Base-by-base conservation (phyloP, 1,139 yeast species). In the Protomyces pachydermus region DNA sequence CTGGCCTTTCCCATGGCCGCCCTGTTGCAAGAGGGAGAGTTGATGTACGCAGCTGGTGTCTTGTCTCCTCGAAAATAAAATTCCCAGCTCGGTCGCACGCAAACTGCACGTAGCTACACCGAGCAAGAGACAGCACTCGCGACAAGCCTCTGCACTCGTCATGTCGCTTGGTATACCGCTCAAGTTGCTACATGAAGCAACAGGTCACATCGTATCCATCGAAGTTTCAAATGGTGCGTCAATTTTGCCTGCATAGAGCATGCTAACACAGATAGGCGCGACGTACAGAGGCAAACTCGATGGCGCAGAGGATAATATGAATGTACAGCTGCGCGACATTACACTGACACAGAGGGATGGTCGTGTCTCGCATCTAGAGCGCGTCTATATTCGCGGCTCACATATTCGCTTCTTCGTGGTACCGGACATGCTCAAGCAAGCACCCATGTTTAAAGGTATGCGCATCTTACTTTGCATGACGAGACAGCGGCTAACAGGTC, bases 371-470 rank as follows among this genome's bases (percentile, higher is more conserved):
- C 88, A 87, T 70, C 81, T 90, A 80, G 91, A 87, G 68, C 91
- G 88, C 71, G 96, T 91, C 2, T 91, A 89, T 73, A 85, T 93
- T 2, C 82, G 98, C 71, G 98, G 98, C 1, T 88, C 96, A 1
- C 93, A 88, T 78, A 85, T 93, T 46, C 82, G 93, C 69, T 87
- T 90, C 75, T 82, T 93, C 68, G 83, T 86, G 38, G 86, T 93
- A 14, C 98, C 98, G 0, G 98, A 93, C 66, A 86, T 91, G 76
- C 81, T 93, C 66, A 73, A 74, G 71, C 74, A 57, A 20, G 69
- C 65, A 18, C 23, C 38, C 23, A 58, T 58, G 62, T 58, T 58
- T n/a, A 51, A 53, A 58, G 62, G 62, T 58, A 12, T 14, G 23
- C 62, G 12, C 52, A 10, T 28, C 14, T 12, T 10, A n/a, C 42